Evolutionary conservation across 2,329 filamentous ascomycete genomes (phyloP).

Genomic region (Podosphaera fusca): DNA sequence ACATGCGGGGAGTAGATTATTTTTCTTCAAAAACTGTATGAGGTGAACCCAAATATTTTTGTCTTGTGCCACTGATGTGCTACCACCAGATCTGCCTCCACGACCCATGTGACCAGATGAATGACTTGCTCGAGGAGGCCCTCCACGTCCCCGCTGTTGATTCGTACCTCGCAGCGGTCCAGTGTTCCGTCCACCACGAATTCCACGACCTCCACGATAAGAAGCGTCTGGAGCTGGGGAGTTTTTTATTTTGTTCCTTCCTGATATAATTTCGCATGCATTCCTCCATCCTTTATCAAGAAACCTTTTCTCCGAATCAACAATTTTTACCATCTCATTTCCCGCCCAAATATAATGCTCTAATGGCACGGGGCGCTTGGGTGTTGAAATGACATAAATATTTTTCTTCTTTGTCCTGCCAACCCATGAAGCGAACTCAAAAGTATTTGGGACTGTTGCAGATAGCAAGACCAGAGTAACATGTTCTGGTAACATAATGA

Average conservation of each 20-base stretch:
- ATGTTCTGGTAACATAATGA: slow-evolving; percentile 96
- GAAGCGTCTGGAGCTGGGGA: slow-evolving; percentile 17
- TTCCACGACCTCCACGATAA: slow-evolving; percentile 25
- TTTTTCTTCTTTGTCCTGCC: slow-evolving; percentile 95
- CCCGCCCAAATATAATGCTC: slow-evolving; percentile 94
- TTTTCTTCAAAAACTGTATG: slow-evolving; percentile 73
- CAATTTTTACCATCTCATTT: slow-evolving; percentile 83
- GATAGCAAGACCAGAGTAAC: slow-evolving; percentile 88
- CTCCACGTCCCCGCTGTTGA: slow-evolving; percentile 28
- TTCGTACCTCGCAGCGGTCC: slow-evolving; percentile 21
- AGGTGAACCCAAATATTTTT: slow-evolving; percentile 93
- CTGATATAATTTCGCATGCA: slow-evolving; percentile 60
- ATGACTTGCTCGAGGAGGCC: slow-evolving; percentile 26
- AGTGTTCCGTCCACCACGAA: slow-evolving; percentile 25
- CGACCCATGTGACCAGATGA: slow-evolving; percentile 70
- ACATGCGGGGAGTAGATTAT: slow-evolving; percentile 69
- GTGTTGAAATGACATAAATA: slow-evolving; percentile 95
- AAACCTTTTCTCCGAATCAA: slow-evolving; percentile 79
- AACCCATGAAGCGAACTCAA: slow-evolving; percentile 97
- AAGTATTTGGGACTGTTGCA: slow-evolving; percentile 88
- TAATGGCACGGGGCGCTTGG: slow-evolving; percentile 79
- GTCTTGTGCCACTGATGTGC: slow-evolving; percentile 79
- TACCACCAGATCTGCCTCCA: slow-evolving; percentile 61
- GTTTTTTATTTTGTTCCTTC: slow-evolving; percentile 52
- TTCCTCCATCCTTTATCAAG: slow-evolving; percentile 87